Percentiles rank a stretch among this genome's conserved stretches.
Conservation (phyloP, 2,329 filamentous ascomycete species). For the Pseudopyricularia javanii region DNA sequence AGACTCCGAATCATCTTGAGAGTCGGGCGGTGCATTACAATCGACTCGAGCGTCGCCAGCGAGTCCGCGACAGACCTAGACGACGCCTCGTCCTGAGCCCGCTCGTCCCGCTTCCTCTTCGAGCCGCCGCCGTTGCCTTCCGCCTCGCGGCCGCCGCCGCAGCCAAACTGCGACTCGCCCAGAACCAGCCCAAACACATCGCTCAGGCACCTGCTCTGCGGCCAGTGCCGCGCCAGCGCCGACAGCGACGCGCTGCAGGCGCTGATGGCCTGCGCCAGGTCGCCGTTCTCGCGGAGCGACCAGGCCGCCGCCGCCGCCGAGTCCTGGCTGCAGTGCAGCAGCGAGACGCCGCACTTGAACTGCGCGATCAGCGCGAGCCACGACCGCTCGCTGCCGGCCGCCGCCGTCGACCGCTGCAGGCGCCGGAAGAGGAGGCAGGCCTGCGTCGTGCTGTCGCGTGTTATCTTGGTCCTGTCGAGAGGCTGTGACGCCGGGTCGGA, state of each 20-base stretch:
- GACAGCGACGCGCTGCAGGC: conserved; percentile 22
- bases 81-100: background rate
- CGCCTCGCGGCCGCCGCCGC: background rate
- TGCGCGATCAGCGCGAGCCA: conserved; percentile 16
- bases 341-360: conserved; percentile 21
- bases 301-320: background rate
- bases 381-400: conserved; percentile 4
- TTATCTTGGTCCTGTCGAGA: background rate
- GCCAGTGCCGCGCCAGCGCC: conserved; percentile 21
- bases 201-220: conserved; percentile 18
- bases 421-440: background rate
- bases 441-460: background rate
- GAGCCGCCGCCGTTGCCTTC: background rate
- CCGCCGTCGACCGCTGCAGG: background rate
- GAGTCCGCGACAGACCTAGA: background rate
- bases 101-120: background rate
- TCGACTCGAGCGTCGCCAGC: background rate
- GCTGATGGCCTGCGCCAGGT: conserved; percentile 17
- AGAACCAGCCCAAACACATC: conserved; percentile 18
- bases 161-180: background rate
- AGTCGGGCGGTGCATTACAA: conserved; percentile 9
- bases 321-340: conserved; percentile 19
- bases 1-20: conserved; percentile 10
- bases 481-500: background rate
- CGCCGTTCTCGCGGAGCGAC: conserved; percentile 5